phyloP scores from a whole-genome alignment of 164 flowering plant species.

The Stephania yunnanensis region DNA sequence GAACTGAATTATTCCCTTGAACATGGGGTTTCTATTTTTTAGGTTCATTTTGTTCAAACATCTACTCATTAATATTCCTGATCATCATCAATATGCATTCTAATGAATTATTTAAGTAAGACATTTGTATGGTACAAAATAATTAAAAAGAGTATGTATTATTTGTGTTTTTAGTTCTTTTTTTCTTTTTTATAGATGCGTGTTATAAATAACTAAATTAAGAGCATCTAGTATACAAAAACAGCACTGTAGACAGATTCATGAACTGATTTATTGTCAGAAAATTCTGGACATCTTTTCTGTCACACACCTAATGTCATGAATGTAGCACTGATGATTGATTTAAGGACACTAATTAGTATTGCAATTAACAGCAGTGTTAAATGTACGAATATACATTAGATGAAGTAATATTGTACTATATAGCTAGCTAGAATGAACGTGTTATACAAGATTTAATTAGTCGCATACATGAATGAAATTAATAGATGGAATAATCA shows the following conservation, averaged over 20 bases:
- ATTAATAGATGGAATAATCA: neutral
- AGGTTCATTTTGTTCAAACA: neutral
- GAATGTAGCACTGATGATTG: too few relatives aligned
- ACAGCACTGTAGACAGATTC: neutral
- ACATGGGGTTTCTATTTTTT: neutral
- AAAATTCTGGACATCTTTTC: too few relatives aligned
- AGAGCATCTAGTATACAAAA: too few relatives aligned
- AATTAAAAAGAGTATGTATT: neutral
- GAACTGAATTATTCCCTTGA: neutral
- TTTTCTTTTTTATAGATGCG: neutral
- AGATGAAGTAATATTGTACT: neutral
- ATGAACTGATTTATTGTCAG: neutral
- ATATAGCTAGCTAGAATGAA: neutral
- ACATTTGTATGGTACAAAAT: neutral
- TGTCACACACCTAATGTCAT: too few relatives aligned
- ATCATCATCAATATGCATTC: neutral
- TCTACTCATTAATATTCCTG: neutral
- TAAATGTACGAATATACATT: neutral
- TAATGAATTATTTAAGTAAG: neutral
- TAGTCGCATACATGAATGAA: too few relatives aligned
- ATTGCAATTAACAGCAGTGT: too few relatives aligned
- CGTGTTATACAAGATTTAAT: too few relatives aligned
- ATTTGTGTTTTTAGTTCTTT: neutral
- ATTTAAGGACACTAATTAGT: too few relatives aligned
- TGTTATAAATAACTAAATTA: too few relatives aligned